Percentiles rank a stretch among this genome's conserved stretches.
These are phyloP conservation scores for Pestalotiopsis sp. DNA, from an alignment of 2,329 filamentous ascomycete species.

Conservation along the genomic window DNA sequence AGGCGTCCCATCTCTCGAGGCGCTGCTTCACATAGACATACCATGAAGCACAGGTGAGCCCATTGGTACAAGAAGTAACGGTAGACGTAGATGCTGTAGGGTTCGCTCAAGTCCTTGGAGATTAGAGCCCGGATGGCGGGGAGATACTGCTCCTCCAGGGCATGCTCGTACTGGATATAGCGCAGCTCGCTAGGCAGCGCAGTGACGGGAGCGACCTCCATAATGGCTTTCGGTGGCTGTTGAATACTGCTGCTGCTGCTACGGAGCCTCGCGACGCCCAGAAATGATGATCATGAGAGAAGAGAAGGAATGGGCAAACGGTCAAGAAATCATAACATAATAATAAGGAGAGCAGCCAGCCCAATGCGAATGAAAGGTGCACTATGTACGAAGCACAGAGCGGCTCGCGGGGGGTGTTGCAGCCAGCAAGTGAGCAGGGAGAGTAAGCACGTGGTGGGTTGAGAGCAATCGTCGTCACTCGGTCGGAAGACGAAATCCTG, in stretches of 20 bases:
- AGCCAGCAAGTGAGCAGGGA: background rate
- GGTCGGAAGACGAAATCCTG: background rate
- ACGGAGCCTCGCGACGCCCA: slow-evolving; percentile 4
- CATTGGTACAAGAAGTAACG: slow-evolving; percentile 98
- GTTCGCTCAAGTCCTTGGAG: slow-evolving; percentile 94
- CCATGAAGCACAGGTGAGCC: slow-evolving; percentile 97
- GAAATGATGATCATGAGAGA: slow-evolving; percentile 5
- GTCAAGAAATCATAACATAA: background rate
- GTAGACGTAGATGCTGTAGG: slow-evolving; percentile 99
- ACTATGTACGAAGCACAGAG: slow-evolving; percentile 3
- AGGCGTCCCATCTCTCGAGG: background rate
- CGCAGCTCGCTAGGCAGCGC: slow-evolving; percentile 50
- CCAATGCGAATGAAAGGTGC: background rate
- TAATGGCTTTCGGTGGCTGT: slow-evolving; percentile 22
- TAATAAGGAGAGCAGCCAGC: background rate
- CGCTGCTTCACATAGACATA: slow-evolving; percentile 37
- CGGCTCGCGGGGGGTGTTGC: background rate
- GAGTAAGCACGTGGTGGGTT: slow-evolving; percentile 18
- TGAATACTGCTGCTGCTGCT: background rate
- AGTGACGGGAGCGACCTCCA: slow-evolving; percentile 37
- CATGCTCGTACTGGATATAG: slow-evolving; percentile 66
- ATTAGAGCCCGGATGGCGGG: slow-evolving; percentile 90
- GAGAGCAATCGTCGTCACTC: slow-evolving; percentile 14
- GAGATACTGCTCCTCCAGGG: slow-evolving; percentile 67
- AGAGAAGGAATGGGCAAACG: background rate